phyloP scores from a whole-genome alignment of 1,284 basidiomycete species.

The Leccinum subfulvum region DNA sequence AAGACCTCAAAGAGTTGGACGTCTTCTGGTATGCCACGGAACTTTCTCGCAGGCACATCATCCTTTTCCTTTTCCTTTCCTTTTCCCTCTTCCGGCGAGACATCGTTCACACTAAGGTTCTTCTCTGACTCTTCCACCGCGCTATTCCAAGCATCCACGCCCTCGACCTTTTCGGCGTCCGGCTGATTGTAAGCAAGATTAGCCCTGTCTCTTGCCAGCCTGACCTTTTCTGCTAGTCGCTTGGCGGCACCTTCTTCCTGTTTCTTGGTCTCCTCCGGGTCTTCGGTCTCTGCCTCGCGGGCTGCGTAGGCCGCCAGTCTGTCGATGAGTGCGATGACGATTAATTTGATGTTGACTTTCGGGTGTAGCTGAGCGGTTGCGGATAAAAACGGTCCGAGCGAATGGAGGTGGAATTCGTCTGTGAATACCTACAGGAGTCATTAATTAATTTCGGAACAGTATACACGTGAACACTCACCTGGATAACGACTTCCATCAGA shows the following conservation, averaged over 20 bases:
- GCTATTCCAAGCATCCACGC: slow-evolving; percentile 9
- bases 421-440: slow-evolving; percentile 75
- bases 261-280: slow-evolving; percentile 85
- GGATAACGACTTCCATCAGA: slow-evolving; percentile 97
- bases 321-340: slow-evolving; percentile 94
- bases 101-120: too few species aligned
- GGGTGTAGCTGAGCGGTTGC: slow-evolving; percentile 93
- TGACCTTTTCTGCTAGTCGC: slow-evolving; percentile 83
- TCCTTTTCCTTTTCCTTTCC: slow-evolving; percentile 24
- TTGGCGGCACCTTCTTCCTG: slow-evolving; percentile 90
- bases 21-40: slow-evolving; percentile 89
- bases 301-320: slow-evolving; percentile 92
- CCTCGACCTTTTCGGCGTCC: slow-evolving; percentile 25
- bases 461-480: slow-evolving; percentile 47
- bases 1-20: slow-evolving; percentile 95
- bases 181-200: slow-evolving; percentile 38
- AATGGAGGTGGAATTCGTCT: slow-evolving; percentile 93
- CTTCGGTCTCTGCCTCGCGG: slow-evolving; percentile 89
- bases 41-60: slow-evolving; percentile 61
- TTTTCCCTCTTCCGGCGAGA: too few species aligned
- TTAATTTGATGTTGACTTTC: slow-evolving; percentile 95
- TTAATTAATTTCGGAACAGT: rapidly evolving
- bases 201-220: slow-evolving; percentile 53
- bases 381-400: slow-evolving; percentile 88
- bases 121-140: too few species aligned